These are phyloP conservation scores for Mycena albidolilacea DNA, from an alignment of 768 basidiomycete species.

Conservation along the genomic window DNA sequence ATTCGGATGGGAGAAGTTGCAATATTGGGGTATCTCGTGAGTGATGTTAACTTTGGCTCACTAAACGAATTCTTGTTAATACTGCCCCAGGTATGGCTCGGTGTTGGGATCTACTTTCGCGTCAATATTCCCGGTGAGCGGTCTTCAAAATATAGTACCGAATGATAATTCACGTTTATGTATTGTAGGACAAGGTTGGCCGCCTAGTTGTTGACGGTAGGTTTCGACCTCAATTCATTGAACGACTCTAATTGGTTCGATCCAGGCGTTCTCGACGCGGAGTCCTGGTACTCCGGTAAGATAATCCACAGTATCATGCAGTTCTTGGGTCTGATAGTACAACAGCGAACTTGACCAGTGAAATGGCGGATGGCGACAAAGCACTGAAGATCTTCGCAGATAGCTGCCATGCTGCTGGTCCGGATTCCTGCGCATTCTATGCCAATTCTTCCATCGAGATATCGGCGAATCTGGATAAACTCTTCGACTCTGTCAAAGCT, in stretches of 20 bases:
- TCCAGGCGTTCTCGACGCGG: slow-evolving; percentile 17
- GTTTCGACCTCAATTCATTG: not conserved
- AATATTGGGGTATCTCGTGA: slow-evolving; percentile 3
- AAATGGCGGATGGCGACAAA: slow-evolving; percentile 40
- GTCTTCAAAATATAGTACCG: not conserved
- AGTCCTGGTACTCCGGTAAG: not conserved
- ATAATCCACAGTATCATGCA: not conserved
- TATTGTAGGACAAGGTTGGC: not conserved
- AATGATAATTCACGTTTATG: not conserved
- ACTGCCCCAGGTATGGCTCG: not conserved
- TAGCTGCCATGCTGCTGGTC: slow-evolving; percentile 41
- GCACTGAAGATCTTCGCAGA: slow-evolving; percentile 41
- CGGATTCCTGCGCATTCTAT: slow-evolving; percentile 42
- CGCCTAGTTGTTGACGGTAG: not conserved
- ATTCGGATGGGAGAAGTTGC: not conserved
- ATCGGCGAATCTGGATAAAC: slow-evolving; percentile 29
- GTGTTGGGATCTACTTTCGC: not conserved
- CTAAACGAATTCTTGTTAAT: no score
- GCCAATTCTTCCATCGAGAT: slow-evolving; percentile 36
- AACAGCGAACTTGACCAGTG: slow-evolving; percentile 34
- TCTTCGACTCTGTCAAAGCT: slow-evolving; percentile 34
- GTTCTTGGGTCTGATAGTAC: not conserved
- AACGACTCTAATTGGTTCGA: not conserved
- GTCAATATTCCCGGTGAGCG: not conserved
- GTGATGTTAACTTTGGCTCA: not conserved